Conservation (phyloP, 169 alveolate species). For the Plasmodium berghei region DNA sequence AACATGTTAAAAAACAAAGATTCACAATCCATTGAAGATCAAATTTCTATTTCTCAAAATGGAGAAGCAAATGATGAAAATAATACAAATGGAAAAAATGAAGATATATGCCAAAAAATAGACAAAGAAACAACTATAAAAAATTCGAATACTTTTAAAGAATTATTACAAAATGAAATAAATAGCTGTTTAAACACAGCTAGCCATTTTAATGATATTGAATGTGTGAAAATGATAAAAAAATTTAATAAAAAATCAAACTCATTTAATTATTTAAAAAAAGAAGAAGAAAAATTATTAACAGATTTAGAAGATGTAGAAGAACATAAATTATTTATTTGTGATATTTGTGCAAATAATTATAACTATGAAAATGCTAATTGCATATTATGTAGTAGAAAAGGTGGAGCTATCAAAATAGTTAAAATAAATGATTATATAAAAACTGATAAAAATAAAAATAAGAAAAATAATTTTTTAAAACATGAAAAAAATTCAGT, state of each 20-base stretch:
- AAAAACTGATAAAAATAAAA: conserved; percentile 41
- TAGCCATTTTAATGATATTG: conserved; percentile 15
- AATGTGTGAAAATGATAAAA: conserved; percentile 12
- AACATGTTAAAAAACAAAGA: not conserved
- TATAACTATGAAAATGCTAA: conserved; percentile 54
- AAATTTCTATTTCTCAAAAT: not conserved
- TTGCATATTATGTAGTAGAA: conserved; percentile 67
- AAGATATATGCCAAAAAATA: not conserved
- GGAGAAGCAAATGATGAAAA: not conserved
- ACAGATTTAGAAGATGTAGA: conserved; percentile 57
- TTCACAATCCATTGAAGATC: not conserved
- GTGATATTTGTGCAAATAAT: conserved; percentile 75
- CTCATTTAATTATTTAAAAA: not conserved
- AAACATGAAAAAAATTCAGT: conserved; percentile 58
- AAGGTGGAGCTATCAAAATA: conserved; percentile 68
- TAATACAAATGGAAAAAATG: not conserved
- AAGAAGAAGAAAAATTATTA: conserved; percentile 55
- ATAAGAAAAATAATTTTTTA: conserved; percentile 29
- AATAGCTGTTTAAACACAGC: conserved; percentile 11
- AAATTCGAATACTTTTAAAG: not conserved
- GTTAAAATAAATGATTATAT: conserved; percentile 34
- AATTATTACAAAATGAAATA: conserved; percentile 30
- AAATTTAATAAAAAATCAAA: conserved; percentile 20
- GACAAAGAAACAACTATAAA: conserved; percentile 4
- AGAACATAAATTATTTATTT: conserved; percentile 52